Percentiles rank a stretch among this genome's conserved stretches.
These are phyloP conservation scores for Ramularia endophylla DNA, from an alignment of 2,329 filamentous ascomycete species.

Conservation along the genomic window DNA sequence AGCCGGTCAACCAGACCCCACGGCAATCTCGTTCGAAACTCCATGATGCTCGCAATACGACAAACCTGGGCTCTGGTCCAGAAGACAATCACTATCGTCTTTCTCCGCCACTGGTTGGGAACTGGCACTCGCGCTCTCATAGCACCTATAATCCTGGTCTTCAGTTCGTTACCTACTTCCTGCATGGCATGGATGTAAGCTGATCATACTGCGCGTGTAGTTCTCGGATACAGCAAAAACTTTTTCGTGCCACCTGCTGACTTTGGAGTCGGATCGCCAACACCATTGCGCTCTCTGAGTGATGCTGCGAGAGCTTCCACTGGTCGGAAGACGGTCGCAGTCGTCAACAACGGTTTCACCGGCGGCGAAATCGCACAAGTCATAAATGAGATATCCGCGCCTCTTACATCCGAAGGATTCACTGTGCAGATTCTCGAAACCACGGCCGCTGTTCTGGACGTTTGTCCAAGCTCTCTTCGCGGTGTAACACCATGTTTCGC, in stretches of 20 bases:
- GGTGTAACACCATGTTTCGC: constrained; percentile 68
- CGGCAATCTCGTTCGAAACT: too few relatives aligned
- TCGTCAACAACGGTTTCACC: constrained; percentile 66
- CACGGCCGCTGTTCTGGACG: constrained; percentile 53
- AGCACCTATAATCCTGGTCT: constrained; percentile 48
- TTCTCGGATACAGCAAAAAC: constrained; percentile 59
- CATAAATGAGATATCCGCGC: constrained; percentile 56
- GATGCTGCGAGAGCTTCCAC: constrained; percentile 56
- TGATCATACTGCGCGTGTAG: too few relatives aligned
- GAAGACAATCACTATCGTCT: constrained; percentile 52
- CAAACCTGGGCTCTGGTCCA: constrained; percentile 53
- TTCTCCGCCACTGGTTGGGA: constrained; percentile 49
- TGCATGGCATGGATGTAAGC: too few relatives aligned
- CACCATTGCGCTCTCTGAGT: constrained; percentile 57
- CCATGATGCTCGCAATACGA: constrained; percentile 12
- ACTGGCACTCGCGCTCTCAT: constrained; percentile 52
- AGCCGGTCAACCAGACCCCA: too few relatives aligned
- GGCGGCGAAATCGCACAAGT: constrained; percentile 68
- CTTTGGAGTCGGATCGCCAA: constrained; percentile 63
- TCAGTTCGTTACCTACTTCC: too few relatives aligned
- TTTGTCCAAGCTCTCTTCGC: constrained; percentile 52
- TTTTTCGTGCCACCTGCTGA: constrained; percentile 72
- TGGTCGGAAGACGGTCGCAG: constrained; percentile 62
- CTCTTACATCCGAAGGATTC: constrained; percentile 52
- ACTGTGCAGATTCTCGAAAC: constrained; percentile 49